Conservation (phyloP, 2,329 filamentous ascomycete species). For the Alternaria incomplexa region DNA sequence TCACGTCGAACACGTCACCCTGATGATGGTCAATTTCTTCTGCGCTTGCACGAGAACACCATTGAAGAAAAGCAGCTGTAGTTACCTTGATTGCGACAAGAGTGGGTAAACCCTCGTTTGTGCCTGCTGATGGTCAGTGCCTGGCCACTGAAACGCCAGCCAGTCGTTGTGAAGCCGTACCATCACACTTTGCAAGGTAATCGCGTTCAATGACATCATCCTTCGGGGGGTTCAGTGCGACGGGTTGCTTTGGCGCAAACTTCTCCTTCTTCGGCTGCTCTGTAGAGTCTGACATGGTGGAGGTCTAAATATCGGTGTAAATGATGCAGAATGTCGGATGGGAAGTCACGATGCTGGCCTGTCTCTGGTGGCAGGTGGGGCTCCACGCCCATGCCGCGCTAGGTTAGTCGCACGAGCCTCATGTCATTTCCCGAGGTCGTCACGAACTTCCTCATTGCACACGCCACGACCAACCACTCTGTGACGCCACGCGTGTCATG, state of each 20-base stretch:
- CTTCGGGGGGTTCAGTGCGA: constrained; percentile 82
- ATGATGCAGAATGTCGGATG: constrained; percentile 1
- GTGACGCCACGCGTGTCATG: not conserved
- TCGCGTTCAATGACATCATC: constrained; percentile 83
- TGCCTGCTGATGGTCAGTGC: constrained; percentile 56
- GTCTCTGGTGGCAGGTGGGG: constrained; percentile 22
- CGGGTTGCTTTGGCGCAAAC: constrained; percentile 79
- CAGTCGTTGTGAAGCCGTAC: constrained; percentile 58
- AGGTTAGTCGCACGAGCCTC: constrained; percentile 9
- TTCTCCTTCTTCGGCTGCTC: constrained; percentile 54
- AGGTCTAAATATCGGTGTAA: not conserved
- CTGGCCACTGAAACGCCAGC: not conserved
- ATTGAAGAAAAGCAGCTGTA: not conserved
- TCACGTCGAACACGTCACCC: constrained; percentile 95
- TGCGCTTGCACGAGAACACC: not conserved
- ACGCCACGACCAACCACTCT: not conserved
- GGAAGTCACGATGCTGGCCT: constrained; percentile 15
- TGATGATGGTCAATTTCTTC: constrained; percentile 47
- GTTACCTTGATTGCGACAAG: constrained; percentile 65
- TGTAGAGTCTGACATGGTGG: constrained; percentile 40
- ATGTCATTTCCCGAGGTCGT: not conserved
- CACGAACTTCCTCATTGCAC: not conserved
- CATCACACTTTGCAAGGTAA: constrained; percentile 80
- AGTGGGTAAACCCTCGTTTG: constrained; percentile 65
- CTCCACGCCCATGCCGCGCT: constrained; percentile 14